Evolutionary conservation across 495 filamentous ascomycete genomes (phyloP).

Genomic region (Staphylotrichum tortipilum): DNA sequence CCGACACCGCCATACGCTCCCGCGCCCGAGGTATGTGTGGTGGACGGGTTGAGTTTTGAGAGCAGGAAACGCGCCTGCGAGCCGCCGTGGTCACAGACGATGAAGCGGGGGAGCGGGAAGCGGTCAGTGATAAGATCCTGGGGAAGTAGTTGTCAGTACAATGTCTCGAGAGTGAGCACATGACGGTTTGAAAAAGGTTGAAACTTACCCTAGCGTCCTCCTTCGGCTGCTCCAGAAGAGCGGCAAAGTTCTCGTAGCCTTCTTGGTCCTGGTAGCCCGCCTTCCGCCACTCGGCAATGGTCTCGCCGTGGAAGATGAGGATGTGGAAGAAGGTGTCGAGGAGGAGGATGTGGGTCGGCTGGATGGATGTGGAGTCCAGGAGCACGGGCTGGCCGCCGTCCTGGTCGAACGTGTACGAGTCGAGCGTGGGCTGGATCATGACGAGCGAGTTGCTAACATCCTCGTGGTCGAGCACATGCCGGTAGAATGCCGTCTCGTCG

Average conservation of each 20-base stretch:
- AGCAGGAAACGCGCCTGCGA: slow-evolving; percentile 97
- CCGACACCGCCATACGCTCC: slow-evolving; percentile 73
- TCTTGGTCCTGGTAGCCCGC: slow-evolving; percentile 97
- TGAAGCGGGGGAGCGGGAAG: slow-evolving; percentile 95
- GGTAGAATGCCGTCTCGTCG: slow-evolving; percentile 97
- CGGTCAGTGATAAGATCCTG: slow-evolving; percentile 95
- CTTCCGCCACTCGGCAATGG: slow-evolving; percentile 96
- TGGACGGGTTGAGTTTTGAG: slow-evolving; percentile 95
- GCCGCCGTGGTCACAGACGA: slow-evolving; percentile 96
- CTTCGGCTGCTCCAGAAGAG: slow-evolving; percentile 86
- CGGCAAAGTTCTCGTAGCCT: slow-evolving; percentile 93
- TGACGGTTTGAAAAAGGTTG: no score
- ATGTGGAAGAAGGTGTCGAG: slow-evolving; percentile 99
- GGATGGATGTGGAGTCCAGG: slow-evolving; percentile 92
- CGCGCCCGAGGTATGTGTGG: slow-evolving; percentile 86
- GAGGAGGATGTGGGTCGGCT: slow-evolving; percentile 86
- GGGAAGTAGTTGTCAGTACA: slow-evolving; percentile 2
- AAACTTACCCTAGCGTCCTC: slow-evolving; percentile 89
- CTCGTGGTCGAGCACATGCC: slow-evolving; percentile 94
- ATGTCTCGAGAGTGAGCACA: no score
- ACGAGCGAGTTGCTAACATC: slow-evolving; percentile 94
- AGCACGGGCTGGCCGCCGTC: slow-evolving; percentile 86
- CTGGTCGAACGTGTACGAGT: slow-evolving; percentile 94
- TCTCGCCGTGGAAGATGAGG: slow-evolving; percentile 97
- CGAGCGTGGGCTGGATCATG: slow-evolving; percentile 98